phyloP scores from a whole-genome alignment of 2,329 filamentous ascomycete genomes.

The Botryotinia convoluta region DNA sequence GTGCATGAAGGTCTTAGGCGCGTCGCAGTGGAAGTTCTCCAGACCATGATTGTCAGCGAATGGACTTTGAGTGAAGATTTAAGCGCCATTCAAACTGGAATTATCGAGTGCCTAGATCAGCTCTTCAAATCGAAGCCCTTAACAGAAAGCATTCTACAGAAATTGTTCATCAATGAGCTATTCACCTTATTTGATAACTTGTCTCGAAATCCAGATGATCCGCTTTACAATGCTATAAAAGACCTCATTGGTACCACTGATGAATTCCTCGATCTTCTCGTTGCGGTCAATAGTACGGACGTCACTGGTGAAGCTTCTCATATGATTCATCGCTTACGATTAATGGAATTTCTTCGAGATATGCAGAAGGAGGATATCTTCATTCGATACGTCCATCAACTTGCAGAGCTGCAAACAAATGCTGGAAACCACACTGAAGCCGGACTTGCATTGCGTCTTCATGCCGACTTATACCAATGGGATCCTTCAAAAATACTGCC shows the following conservation, averaged over 20 bases:
- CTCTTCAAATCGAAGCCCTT: slow-evolving; percentile 87
- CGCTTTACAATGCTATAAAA: slow-evolving; percentile 71
- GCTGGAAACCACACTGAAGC: slow-evolving; percentile 82
- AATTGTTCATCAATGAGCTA: slow-evolving; percentile 85
- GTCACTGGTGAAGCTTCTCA: slow-evolving; percentile 71
- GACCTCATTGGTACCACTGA: slow-evolving; percentile 82
- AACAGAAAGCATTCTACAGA: slow-evolving; percentile 86
- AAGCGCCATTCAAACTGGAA: slow-evolving; percentile 87
- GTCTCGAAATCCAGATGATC: slow-evolving; percentile 63
- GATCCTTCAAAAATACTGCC: slow-evolving; percentile 66
- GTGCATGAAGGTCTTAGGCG: slow-evolving; percentile 87
- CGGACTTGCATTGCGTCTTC: slow-evolving; percentile 81
- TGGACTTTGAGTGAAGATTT: slow-evolving; percentile 95
- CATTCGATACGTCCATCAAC: slow-evolving; percentile 90
- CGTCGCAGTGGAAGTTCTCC: slow-evolving; percentile 88
- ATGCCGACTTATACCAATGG: slow-evolving; percentile 93
- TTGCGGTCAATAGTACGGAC: slow-evolving; percentile 81
- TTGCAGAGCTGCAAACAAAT: slow-evolving; percentile 73
- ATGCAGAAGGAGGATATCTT: slow-evolving; percentile 98
- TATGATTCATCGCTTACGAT: slow-evolving; percentile 80
- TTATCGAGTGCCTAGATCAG: slow-evolving; percentile 88
- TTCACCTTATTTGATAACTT: slow-evolving; percentile 75
- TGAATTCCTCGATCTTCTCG: slow-evolving; percentile 85
- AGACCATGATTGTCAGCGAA: slow-evolving; percentile 98
- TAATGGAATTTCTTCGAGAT: slow-evolving; percentile 95